A percentile compares a stretch with the other conserved stretches of the same genome.
These are phyloP conservation scores for Pseudonectria foliicola DNA, from an alignment of 2,329 filamentous ascomycete species.

Conservation along the genomic window DNA sequence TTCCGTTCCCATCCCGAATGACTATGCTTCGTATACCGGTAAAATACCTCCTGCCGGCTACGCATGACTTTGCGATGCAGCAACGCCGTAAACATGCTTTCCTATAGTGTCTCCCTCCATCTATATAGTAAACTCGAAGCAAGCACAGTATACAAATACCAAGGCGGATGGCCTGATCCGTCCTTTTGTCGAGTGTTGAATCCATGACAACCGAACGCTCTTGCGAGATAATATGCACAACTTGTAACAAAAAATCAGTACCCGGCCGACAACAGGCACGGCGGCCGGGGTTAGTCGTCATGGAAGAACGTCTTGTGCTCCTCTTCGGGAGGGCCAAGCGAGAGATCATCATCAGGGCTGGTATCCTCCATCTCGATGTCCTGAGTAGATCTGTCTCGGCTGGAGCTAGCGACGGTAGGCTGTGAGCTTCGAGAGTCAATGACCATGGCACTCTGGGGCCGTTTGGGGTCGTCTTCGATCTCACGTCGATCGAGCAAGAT, in stretches of 20 bases:
- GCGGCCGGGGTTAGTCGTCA: conserved; percentile 29
- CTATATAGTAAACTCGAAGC: conserved; percentile 26
- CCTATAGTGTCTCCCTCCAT: conserved; percentile 21
- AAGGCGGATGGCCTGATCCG: conserved; percentile 19
- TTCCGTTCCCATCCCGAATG: conserved; percentile 15
- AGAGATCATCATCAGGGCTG: conserved; percentile 30
- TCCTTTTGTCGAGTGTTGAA: conserved; percentile 15
- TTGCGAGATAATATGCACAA: conserved; percentile 8
- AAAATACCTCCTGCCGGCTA: conserved; percentile 20
- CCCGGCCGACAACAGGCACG: background rate
- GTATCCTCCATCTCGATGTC: conserved; percentile 53
- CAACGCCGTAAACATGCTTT: conserved; percentile 32
- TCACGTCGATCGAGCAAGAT: conserved; percentile 42
- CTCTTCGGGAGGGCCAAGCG: conserved; percentile 44
- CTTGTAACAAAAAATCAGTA: conserved; percentile 6
- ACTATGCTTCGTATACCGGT: conserved; percentile 23
- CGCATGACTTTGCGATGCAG: conserved; percentile 24
- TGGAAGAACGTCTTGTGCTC: conserved; percentile 45
- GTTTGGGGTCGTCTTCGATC: conserved; percentile 37
- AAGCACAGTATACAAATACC: conserved; percentile 23
- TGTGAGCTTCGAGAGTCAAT: conserved; percentile 34
- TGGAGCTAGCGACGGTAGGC: conserved; percentile 22
- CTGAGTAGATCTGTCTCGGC: conserved; percentile 30
- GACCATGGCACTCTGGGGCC: conserved; percentile 45
- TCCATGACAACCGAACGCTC: conserved; percentile 10